Evolutionary conservation across 148 eudicot genomes (phyloP), one percentile per base, ranked within the genome.

Genomic region (Hydrangea macrophylla): DNA sequence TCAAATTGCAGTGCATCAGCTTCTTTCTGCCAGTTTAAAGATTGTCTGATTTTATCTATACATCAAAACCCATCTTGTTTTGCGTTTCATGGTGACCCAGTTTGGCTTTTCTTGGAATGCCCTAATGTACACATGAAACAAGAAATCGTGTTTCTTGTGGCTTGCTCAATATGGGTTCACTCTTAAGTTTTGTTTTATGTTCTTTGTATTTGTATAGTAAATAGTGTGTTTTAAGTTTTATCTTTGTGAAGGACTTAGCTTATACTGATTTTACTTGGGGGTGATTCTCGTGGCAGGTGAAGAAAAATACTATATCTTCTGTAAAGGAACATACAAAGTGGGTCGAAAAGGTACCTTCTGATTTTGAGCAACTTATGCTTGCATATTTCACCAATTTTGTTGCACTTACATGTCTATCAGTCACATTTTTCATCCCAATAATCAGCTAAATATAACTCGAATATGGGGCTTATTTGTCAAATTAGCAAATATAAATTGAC

Each of bases 281-380:
- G 57, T 28, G 23, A 57, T 75, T 60, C 12, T 25, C 72, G 51
- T 69, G 64, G 73, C 85, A 91, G 99, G 95, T 67, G 99, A 90
- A 72, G 85, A 87, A 50, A 81, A 79, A 68, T 91, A 90, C 74
- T 94, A 85, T 71, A 79, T 94, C 37, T 91, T 76, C 76, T 70
- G 83, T 13, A 84, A 87, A 69, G 99, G 99, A 76, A 82, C 87
- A 5, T 94, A 94, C 78, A 91, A 91, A 85, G 93, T 94, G 55
- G 99, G 99, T 50, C 83, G 99, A 69, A 91, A 84, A 91, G 99
- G 98, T 93, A 83, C n/a, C 17, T 53, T 48, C 69, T 3, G 62
- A 55, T 8, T 40, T 48, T 48, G 45, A 22, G 23, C 6, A 67
- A 28, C 12, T 60, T 58, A 26, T 35, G 62, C 18, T 1, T 18